These are phyloP conservation scores for Nepenthes alata DNA, from an alignment of 179 eudicot genomes.

Conservation along the genomic window DNA sequence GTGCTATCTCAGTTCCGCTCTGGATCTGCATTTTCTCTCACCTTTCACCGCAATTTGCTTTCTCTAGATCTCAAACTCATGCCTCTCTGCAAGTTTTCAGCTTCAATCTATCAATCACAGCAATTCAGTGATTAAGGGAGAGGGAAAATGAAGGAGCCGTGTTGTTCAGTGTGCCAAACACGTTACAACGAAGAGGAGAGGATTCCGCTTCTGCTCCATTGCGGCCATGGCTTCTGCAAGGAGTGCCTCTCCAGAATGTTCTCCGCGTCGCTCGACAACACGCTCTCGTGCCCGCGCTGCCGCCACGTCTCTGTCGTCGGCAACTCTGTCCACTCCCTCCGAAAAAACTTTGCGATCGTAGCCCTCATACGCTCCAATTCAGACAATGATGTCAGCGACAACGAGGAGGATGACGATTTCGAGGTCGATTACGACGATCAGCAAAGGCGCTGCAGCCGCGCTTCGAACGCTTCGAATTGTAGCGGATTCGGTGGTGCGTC, in stretches of 20 bases:
- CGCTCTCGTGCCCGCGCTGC: constrained; percentile 84
- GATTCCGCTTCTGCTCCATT: constrained; percentile 69
- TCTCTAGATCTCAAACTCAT: constrained; percentile 7
- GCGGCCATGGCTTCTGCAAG: constrained; percentile 95
- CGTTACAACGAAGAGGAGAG: constrained; percentile 70
- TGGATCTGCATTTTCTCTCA: constrained; percentile 19
- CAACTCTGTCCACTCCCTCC: constrained; percentile 67
- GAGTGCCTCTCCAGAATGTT: constrained; percentile 77
- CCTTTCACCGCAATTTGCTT: neutral
- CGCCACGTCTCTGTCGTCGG: constrained; percentile 86
- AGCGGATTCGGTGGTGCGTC: constrained; percentile 9
- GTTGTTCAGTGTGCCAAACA: constrained; percentile 81
- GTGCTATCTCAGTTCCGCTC: too few relatives aligned
- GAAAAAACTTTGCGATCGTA: constrained; percentile 70
- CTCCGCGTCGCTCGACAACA: constrained; percentile 42
- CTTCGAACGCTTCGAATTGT: constrained; percentile 10
- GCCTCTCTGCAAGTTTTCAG: neutral
- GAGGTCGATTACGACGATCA: constrained; percentile 22
- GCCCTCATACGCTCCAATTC: constrained; percentile 28
- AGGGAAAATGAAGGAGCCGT: constrained; percentile 50
- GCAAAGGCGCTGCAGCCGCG: constrained; percentile 20
- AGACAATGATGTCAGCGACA: constrained; percentile 8
- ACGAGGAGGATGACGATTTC: constrained; percentile 27
- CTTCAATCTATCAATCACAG: neutral
- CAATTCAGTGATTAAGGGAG: too few relatives aligned